phyloP scores from a whole-genome alignment of 176 grass and related monocot genomes.

The Raddia guianensis region DNA sequence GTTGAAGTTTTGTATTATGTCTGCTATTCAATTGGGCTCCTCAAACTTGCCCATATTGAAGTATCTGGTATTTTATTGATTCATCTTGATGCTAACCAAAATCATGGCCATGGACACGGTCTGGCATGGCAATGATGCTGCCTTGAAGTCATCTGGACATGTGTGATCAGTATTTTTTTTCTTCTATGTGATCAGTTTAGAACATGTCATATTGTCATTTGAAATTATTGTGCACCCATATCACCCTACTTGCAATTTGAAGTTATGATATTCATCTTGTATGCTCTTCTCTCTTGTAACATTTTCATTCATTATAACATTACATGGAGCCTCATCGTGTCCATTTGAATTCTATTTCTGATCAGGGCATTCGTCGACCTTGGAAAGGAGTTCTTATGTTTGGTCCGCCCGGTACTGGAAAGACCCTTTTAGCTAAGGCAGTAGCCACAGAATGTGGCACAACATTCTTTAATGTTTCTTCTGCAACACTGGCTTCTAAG shows the following conservation, averaged over 20 bases:
- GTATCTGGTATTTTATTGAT: constrained; percentile 8
- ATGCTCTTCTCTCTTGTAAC: constrained; percentile 11
- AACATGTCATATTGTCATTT: constrained; percentile 1
- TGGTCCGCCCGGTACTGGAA: constrained; percentile 96
- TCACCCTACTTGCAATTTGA: background rate
- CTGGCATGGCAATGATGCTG: constrained; percentile 4
- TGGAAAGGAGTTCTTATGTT: constrained; percentile 99
- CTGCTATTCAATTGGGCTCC: background rate
- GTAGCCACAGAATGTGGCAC: constrained; percentile 99
- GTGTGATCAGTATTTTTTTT: background rate
- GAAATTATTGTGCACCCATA: constrained; percentile 3
- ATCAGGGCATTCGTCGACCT: constrained; percentile 94
- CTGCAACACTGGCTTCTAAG: constrained; percentile 96
- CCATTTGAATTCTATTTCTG: constrained; percentile 20
- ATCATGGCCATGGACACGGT: constrained; percentile 4
- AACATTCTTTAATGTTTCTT: constrained; percentile 99
- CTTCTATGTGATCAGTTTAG: background rate
- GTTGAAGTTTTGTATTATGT: constrained; percentile 28
- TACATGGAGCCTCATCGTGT: constrained; percentile 11
- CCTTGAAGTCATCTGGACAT: constrained; percentile 22
- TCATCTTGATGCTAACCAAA: constrained; percentile 15
- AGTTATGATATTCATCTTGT: constrained; percentile 12
- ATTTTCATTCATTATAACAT: constrained; percentile 33
- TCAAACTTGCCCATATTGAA: background rate
- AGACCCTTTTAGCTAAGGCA: constrained; percentile 96